Evolutionary conservation across 305 asterid species (phyloP), one percentile per base, ranked within the genome.

Genomic region (Plantago coronopus): DNA sequence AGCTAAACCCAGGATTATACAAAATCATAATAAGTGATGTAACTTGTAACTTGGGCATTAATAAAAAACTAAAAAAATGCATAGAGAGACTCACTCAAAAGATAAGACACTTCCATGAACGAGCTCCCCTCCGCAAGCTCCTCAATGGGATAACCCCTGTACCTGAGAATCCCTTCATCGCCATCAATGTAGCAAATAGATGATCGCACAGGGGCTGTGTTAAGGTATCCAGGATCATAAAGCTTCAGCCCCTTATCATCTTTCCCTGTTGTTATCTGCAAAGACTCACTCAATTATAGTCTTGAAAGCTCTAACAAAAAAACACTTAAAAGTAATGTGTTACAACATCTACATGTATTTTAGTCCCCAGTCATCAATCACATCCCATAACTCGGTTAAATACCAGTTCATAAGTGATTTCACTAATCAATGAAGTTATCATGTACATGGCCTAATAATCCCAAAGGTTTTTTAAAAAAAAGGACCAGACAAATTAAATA

Each of bases 171-270:
- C 65, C 99, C 99, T 29, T 89, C 97, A 81, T 94, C 99, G 38
- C 99, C 99, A 74, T 94, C 97, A 40, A 94, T 94, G 66, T 94
- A 94, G 67, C 86, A 89, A 64, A 94, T 85, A 5, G 97, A 85
- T 19, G 99, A 94, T 63, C 95, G 79, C 31, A 94, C 99, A 1
- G 99, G 99, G 61, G 99, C 99, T 7, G 97, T 94, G 74, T 94
- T 94, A 60, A 90, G 95, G 76, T 94, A 94, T 19, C 99, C 99
- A 0, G 99, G 99, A 79, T 94, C 99, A 69, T 90, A 94, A 55
- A 94, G 95, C 80, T 94, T 94, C 60, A 94, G 86, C 70, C 99
- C 99, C 82, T 94, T 94, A 73, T 94, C 99, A 75, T 81, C 70
- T 57, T 81, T 70, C 48, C 89, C 97, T 1, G 81, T 65, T 61